Base-by-base conservation (phyloP, 2,329 filamentous ascomycete genomes). In the Magnaporthiopsis poae region DNA sequence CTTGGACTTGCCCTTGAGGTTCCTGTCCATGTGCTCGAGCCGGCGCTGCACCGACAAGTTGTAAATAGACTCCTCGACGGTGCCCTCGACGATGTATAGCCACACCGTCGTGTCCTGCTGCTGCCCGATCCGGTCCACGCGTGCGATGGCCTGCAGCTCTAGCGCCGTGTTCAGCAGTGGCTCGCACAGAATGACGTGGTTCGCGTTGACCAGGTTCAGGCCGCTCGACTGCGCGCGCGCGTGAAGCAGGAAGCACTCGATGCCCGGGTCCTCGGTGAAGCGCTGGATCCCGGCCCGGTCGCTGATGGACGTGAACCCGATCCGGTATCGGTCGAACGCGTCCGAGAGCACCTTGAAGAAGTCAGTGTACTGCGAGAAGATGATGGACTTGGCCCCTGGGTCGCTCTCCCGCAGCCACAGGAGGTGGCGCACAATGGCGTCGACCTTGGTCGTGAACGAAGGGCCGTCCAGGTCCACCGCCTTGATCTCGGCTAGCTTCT, bases 81-180 rank as follows among this genome's bases (percentile, higher is more conserved):
- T 96, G 65, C 90, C 91, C 21, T 89, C 87, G n/a, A 97, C 86
- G 2, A 98, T 83, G 75, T 98, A 98, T 76, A 97, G 89, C 90
- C 93, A 98, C 1, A 98, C 92, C 0, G 91, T 96, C 0, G 95
- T 99, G 70, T 90, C 84, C 65, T 90, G 87, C 69, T 88, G 83
- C 77, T 98, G 95, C 0, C 95, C 95, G 69, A 99, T 99, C 52
- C 95, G 87, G 74, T 99, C 92, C 1, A 99, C 93, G 66, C 95
- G 89, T 0, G 94, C 93, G 73, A 98, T 96, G 18, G 93, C 94
- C 76, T 99, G 95, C 12, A 98, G 82, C 76, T 98, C 95, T 21
- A 99, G 86, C 0, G 93, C 92, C 0, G 94, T 94, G 74, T 98
- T 96, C 71, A 98, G 87, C 3, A 98, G 81, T 2, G 95, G 95